A percentile compares a stretch with the other conserved stretches of the same genome.
Evolutionary conservation across 2,329 filamentous ascomycete genomes (phyloP).

Genomic region (Phialocephala subalpina): DNA sequence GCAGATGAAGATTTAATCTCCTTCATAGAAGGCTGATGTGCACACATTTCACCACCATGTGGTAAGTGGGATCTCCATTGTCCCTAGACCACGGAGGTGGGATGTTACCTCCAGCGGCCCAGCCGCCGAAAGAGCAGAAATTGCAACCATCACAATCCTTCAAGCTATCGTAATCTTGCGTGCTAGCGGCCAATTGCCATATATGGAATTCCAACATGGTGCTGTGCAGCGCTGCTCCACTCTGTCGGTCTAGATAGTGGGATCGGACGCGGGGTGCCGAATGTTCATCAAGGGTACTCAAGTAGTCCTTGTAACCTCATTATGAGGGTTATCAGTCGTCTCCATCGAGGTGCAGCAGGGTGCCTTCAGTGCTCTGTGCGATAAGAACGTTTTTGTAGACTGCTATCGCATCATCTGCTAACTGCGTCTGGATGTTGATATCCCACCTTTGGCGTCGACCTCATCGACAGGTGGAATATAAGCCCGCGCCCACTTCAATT

Average conservation of each 20-base stretch:
- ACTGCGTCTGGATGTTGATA: not conserved
- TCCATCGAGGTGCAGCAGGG: not conserved
- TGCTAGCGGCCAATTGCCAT: not conserved
- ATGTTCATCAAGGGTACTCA: not conserved
- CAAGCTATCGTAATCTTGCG: not conserved
- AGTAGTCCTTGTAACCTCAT: not conserved
- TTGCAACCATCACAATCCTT: not conserved
- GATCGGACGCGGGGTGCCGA: not conserved
- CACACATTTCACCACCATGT: not conserved
- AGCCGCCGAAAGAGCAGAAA: not conserved
- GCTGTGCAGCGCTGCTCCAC: not conserved
- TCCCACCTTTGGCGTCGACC: conserved; percentile 8
- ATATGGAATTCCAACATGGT: not conserved
- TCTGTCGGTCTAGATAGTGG: not conserved
- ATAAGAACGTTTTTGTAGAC: not conserved
- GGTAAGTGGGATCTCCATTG: not conserved
- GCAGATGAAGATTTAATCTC: too few species aligned
- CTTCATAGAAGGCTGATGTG: not conserved
- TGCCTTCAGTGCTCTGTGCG: not conserved
- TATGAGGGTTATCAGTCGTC: not conserved
- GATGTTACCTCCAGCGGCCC: not conserved
- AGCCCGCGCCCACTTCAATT: too few species aligned
- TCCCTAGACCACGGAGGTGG: not conserved
- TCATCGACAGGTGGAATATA: too few species aligned
- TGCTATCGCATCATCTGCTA: not conserved